A percentile compares a stretch with the other conserved stretches of the same genome.
Conservation (phyloP, 1,284 basidiomycete species). For the Tetrapyrgos nigripes region DNA sequence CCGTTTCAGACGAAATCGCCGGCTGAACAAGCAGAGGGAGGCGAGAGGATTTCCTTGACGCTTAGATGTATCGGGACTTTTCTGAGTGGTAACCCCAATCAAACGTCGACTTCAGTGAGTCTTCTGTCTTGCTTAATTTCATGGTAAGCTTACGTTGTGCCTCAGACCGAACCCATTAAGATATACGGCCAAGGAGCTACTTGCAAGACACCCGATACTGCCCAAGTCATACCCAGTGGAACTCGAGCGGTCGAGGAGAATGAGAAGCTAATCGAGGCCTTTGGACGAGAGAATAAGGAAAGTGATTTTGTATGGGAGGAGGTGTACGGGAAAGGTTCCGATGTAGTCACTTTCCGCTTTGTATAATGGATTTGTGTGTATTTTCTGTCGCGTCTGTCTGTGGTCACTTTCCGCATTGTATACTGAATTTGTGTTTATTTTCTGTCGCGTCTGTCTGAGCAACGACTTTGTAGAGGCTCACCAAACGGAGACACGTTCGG, state of each 20-base stretch:
- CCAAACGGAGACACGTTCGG: too few relatives aligned
- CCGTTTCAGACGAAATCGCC: slow-evolving; percentile 53
- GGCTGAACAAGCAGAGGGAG: slow-evolving; percentile 56
- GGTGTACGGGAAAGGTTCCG: slow-evolving; percentile 67
- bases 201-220: slow-evolving; percentile 60
- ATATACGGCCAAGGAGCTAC: slow-evolving; percentile 77
- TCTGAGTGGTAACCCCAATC: slow-evolving; percentile 38
- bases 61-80: slow-evolving; percentile 81
- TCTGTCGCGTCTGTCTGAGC: too few relatives aligned
- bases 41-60: slow-evolving; percentile 78
- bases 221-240: slow-evolving; percentile 55
- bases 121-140: too few relatives aligned
- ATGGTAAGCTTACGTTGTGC: too few relatives aligned
- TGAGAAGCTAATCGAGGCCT: slow-evolving; percentile 59
- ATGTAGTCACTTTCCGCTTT: slow-evolving; percentile 66
- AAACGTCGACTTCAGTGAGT: not conserved
- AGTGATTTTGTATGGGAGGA: slow-evolving; percentile 72
- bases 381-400: too few relatives aligned
- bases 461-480: too few relatives aligned
- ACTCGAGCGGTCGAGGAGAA: slow-evolving; percentile 46
- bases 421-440: too few relatives aligned
- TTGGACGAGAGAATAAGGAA: slow-evolving; percentile 74
- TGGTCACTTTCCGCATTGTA: too few relatives aligned
- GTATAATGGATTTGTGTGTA: too few relatives aligned
- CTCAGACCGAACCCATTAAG: slow-evolving; percentile 40